These are phyloP conservation scores for Cladophialophora bantiana DNA, from an alignment of 2,329 filamentous ascomycete genomes.

Conservation along the genomic window DNA sequence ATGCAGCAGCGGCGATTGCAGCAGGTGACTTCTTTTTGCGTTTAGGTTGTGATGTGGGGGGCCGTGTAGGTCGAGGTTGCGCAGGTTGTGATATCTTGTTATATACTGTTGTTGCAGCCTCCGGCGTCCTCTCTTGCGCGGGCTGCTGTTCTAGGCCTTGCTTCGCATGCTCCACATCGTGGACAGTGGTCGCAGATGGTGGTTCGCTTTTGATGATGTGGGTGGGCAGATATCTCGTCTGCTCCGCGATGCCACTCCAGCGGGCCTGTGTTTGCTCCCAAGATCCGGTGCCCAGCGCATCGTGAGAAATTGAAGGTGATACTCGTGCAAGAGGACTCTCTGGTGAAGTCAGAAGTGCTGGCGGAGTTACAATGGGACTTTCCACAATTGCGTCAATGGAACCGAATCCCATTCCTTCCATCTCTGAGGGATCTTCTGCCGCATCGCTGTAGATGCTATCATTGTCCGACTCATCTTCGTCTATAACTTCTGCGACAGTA, in stretches of 20 bases:
- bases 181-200: neutral
- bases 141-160: constrained; percentile 13
- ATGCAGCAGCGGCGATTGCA: constrained; percentile 30
- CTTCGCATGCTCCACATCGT: neutral
- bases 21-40: constrained; percentile 35
- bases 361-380: constrained; percentile 40
- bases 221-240: constrained; percentile 23
- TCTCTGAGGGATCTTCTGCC: constrained; percentile 43
- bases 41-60: constrained; percentile 14
- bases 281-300: constrained; percentile 23
- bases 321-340: constrained; percentile 33
- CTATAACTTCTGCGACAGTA: constrained; percentile 6
- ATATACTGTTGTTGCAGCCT: neutral
- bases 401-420: constrained; percentile 54
- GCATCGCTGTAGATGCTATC: constrained; percentile 57
- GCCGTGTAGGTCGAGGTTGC: constrained; percentile 1
- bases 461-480: constrained; percentile 37
- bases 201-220: neutral
- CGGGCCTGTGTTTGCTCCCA: constrained; percentile 44
- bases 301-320: constrained; percentile 13
- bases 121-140: neutral
- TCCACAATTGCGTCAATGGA: constrained; percentile 59
- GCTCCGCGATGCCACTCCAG: constrained; percentile 41
- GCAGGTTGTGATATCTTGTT: constrained; percentile 6
- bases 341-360: constrained; percentile 21